phyloP scores from a whole-genome alignment of 1,284 basidiomycete species.

The Sporisorium sorghi region DNA sequence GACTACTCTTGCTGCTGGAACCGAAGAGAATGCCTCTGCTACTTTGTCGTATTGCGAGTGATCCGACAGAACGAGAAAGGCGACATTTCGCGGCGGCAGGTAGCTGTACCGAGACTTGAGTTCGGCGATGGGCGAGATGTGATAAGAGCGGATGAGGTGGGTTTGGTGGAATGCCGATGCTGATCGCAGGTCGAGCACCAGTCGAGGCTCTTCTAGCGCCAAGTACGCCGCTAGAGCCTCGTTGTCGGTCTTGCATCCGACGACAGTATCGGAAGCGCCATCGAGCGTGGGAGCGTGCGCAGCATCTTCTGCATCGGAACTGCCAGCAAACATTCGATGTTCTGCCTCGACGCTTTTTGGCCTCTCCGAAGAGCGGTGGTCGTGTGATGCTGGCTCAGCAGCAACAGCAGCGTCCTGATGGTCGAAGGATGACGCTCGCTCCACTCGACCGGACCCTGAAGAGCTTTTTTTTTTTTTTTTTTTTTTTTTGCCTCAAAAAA shows the following conservation, averaged over 20 bases:
- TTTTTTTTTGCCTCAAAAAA: background rate
- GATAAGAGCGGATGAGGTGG: conserved; percentile 34
- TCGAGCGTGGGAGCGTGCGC: too few species aligned
- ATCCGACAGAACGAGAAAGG: conserved; percentile 36
- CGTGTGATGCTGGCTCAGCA: background rate
- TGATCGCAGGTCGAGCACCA: conserved; percentile 39
- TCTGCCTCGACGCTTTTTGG: background rate
- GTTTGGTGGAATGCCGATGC: conserved; percentile 27
- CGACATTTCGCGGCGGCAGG: conserved; percentile 28
- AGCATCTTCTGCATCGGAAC: background rate
- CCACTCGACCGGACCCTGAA: background rate
- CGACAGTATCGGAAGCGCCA: background rate
- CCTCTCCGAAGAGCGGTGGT: background rate
- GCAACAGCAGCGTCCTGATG: too few species aligned
- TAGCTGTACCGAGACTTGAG: conserved; percentile 50
- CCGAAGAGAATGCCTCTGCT: conserved; percentile 19
- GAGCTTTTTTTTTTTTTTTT: background rate
- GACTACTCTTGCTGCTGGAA: conserved; percentile 16
- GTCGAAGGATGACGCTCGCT: background rate
- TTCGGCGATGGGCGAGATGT: conserved; percentile 24
- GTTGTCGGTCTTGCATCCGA: conserved; percentile 3
- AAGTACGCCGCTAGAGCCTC: conserved; percentile 15
- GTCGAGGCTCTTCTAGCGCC: conserved; percentile 21
- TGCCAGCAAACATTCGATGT: background rate
- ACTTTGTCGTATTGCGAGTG: conserved; percentile 13